Conservation (phyloP, 306 rosid genomes). For the Pachyrhizus erosus region DNA sequence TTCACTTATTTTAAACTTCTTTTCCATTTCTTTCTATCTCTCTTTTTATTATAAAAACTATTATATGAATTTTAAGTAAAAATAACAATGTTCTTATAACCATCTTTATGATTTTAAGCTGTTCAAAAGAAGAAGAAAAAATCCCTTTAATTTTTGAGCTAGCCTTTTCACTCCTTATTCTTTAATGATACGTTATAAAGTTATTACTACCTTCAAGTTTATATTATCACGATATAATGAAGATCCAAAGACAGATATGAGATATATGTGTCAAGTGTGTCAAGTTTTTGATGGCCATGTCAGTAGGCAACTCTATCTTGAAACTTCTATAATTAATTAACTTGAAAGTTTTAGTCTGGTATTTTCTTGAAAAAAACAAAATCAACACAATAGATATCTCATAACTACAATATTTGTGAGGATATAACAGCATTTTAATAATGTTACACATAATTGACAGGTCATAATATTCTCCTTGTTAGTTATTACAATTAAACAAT, state of each 20-base stretch:
- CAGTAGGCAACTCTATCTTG: not conserved
- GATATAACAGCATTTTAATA: not conserved
- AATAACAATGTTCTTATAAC: not conserved
- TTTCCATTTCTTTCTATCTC: not conserved
- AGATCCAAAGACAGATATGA: not conserved
- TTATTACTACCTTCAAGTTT: not conserved
- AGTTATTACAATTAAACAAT: slow-evolving; percentile 8
- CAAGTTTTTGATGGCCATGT: not conserved
- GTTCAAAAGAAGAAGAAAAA: no score
- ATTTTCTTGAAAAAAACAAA: not conserved
- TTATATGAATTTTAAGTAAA: not conserved
- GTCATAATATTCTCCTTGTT: slow-evolving; percentile 14
- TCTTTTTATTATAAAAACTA: not conserved
- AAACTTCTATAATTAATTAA: not conserved
- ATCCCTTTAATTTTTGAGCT: not conserved
- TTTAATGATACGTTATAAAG: not conserved
- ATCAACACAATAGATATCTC: not conserved
- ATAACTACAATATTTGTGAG: not conserved
- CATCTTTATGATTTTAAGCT: not conserved
- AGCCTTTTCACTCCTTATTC: not conserved
- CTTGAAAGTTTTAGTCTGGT: not conserved
- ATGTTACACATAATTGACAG: not conserved
- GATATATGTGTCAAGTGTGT: not conserved
- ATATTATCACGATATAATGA: not conserved
- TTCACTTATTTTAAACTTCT: not conserved